phyloP scores from a whole-genome alignment of 768 basidiomycete species.

The Panaeolus cyanescens region DNA sequence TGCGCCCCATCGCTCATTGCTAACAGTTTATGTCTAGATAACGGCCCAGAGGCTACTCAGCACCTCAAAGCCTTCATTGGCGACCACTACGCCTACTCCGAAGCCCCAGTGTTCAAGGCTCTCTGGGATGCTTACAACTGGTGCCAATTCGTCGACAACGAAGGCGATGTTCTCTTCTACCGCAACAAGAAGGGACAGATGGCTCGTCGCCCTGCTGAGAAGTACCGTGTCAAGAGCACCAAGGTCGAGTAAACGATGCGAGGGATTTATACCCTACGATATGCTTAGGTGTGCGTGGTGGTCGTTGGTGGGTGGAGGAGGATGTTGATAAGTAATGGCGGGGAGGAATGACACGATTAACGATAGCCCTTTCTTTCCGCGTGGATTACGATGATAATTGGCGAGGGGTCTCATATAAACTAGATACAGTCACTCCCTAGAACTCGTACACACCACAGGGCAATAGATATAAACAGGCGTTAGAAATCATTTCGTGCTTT shows the following conservation, averaged over 20 bases:
- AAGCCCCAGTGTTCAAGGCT: conserved; percentile 47
- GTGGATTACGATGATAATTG: too few relatives aligned
- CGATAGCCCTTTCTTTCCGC: too few relatives aligned
- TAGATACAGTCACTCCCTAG: too few relatives aligned
- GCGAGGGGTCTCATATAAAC: too few relatives aligned
- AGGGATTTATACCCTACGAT: too few relatives aligned
- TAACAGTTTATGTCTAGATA: conserved; percentile 34
- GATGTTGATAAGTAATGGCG: too few relatives aligned
- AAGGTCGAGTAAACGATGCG: conserved; percentile 15
- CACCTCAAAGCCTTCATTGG: conserved; percentile 45
- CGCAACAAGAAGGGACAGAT: conserved; percentile 43
- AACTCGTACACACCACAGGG: too few relatives aligned
- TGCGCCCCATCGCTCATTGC: background rate
- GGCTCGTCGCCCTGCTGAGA: conserved; percentile 32
- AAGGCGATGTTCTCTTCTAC: conserved; percentile 47
- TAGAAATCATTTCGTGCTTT: too few relatives aligned
- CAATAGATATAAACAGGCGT: too few relatives aligned
- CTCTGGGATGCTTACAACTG: conserved; percentile 58
- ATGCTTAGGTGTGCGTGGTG: too few relatives aligned
- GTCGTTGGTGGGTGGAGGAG: too few relatives aligned
- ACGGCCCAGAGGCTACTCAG: conserved; percentile 54
- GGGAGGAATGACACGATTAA: too few relatives aligned
- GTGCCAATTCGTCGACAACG: conserved; percentile 61
- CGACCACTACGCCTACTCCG: conserved; percentile 57
- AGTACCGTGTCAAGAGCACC: conserved; percentile 11